phyloP scores from a whole-genome alignment of 169 alveolate genomes.

The Blepharisma undulans region DNA sequence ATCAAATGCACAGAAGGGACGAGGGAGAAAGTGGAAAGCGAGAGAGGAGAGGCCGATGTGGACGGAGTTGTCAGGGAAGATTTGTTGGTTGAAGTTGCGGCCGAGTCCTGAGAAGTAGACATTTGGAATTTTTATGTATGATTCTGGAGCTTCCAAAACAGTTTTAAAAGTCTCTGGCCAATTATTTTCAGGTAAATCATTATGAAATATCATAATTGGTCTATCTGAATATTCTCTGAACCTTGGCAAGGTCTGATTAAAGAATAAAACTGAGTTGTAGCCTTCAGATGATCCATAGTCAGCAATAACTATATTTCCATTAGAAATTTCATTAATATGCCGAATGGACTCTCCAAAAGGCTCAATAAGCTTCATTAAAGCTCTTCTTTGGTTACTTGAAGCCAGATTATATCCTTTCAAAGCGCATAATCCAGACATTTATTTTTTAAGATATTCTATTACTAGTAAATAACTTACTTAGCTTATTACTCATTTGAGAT shows the following conservation, averaged over 20 bases:
- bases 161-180: neutral
- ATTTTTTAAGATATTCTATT: too few species aligned
- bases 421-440: neutral
- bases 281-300: conserved; percentile 36
- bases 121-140: neutral
- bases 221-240: neutral
- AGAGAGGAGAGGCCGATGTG: neutral
- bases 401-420: neutral
- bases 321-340: neutral
- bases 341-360: neutral
- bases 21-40: conserved; percentile 12
- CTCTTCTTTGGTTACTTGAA: neutral
- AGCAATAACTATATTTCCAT: neutral
- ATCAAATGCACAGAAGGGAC: neutral
- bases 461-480: neutral
- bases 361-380: neutral
- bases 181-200: conserved; percentile 34
- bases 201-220: neutral
- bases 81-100: neutral
- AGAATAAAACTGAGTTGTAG: neutral
- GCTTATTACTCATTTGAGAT: neutral
- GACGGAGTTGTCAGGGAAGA: neutral
- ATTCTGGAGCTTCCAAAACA: neutral
- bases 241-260: neutral
- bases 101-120: neutral